These are phyloP conservation scores for Basipetospora chlamydospora DNA, from an alignment of 2,329 filamentous ascomycete species.

Conservation along the genomic window DNA sequence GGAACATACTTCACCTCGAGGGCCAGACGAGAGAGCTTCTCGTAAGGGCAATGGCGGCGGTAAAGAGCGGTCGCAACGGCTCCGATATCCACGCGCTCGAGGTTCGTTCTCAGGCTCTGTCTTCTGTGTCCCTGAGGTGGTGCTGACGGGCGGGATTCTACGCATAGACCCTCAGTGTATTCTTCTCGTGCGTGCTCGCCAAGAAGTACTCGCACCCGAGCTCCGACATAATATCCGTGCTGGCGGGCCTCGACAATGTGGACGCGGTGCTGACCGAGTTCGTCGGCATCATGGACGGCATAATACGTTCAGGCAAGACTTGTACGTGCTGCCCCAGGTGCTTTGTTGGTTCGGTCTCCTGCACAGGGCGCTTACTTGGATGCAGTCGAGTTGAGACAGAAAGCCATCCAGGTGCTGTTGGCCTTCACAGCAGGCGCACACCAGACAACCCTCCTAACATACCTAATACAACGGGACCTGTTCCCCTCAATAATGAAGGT, in stretches of 20 bases:
- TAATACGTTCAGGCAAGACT: constrained; percentile 61
- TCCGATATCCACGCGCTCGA: constrained; percentile 71
- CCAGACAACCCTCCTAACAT: constrained; percentile 84
- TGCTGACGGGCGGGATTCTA: not conserved
- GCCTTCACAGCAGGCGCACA: constrained; percentile 87
- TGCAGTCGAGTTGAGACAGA: constrained; percentile 58
- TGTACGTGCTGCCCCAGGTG: constrained; percentile 49
- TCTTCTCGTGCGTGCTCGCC: constrained; percentile 64
- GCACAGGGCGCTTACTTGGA: not conserved
- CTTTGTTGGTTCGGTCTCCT: too few relatives aligned
- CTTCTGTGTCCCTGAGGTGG: not conserved
- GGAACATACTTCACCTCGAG: constrained; percentile 64
- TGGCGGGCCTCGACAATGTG: constrained; percentile 79
- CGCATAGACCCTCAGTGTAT: constrained; percentile 72
- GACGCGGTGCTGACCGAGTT: constrained; percentile 82
- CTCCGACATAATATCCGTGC: constrained; percentile 80
- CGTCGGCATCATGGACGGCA: constrained; percentile 65
- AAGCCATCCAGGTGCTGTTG: constrained; percentile 68
- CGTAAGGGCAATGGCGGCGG: constrained; percentile 50
- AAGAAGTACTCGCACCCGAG: constrained; percentile 94
- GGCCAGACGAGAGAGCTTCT: constrained; percentile 70
- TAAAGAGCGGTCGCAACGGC: constrained; percentile 36
- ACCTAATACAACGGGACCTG: constrained; percentile 86
- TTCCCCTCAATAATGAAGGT: constrained; percentile 95
- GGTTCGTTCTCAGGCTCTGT: constrained; percentile 34